Evolutionary conservation across 495 filamentous ascomycete genomes (phyloP).

Genomic region (Xylaria flabelliformis): DNA sequence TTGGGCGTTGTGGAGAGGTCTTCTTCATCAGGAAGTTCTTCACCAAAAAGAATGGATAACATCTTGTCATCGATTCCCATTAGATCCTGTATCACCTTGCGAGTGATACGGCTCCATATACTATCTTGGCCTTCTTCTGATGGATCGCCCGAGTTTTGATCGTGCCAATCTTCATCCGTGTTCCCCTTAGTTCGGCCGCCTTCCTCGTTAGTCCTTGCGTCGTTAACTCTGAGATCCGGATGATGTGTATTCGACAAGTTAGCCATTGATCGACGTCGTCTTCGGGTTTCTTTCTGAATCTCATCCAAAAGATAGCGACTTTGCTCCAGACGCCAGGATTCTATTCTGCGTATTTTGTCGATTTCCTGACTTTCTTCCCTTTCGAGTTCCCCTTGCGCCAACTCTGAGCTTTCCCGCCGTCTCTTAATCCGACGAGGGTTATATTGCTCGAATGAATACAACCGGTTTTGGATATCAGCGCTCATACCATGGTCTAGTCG

Average conservation of each 20-base stretch:
- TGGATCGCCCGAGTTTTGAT: conserved; percentile 44
- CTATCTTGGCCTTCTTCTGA: conserved; percentile 59
- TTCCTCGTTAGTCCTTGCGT: conserved; percentile 29
- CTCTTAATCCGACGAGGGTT: conserved; percentile 75
- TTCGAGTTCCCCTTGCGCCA: conserved; percentile 59
- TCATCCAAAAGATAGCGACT: conserved; percentile 83
- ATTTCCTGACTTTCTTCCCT: conserved; percentile 63
- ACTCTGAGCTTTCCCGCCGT: conserved; percentile 66
- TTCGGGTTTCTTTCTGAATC: conserved; percentile 83
- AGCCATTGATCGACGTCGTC: conserved; percentile 55
- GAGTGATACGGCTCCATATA: conserved; percentile 81
- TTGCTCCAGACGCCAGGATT: conserved; percentile 91
- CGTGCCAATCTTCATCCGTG: conserved; percentile 47
- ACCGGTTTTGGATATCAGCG: conserved; percentile 70
- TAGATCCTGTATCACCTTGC: conserved; percentile 84
- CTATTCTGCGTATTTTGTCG: conserved; percentile 81
- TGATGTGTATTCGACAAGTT: conserved; percentile 27
- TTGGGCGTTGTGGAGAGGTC: conserved; percentile 53
- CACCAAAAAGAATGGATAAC: conserved; percentile 86
- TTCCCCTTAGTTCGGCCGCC: conserved; percentile 46
- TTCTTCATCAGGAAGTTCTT: conserved; percentile 68
- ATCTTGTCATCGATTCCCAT: conserved; percentile 89
- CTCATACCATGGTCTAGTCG: conserved; percentile 51
- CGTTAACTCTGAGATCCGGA: conserved; percentile 32
- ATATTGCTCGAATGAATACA: conserved; percentile 84